Evolutionary conservation across 192 early-diverging fungal species (phyloP).

Genomic region (Helicostylum pulchrum): DNA sequence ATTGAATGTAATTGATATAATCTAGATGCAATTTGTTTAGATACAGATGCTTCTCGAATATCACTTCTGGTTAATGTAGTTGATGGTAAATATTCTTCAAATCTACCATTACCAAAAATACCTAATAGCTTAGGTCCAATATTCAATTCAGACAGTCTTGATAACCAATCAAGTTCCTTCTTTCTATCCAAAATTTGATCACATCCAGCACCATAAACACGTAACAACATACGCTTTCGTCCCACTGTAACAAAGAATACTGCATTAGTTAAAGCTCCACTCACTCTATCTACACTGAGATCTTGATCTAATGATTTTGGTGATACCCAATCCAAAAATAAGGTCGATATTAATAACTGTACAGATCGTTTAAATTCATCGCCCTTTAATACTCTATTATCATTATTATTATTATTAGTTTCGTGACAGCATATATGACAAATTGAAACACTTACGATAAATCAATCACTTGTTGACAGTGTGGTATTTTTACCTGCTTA

Average conservation of each 20-base stretch:
- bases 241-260: conserved; percentile 38
- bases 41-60: conserved; percentile 60
- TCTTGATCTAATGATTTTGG: not conserved
- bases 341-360: too few species aligned
- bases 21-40: conserved; percentile 67
- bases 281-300: conserved; percentile 34
- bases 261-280: conserved; percentile 65
- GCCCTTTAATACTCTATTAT: too few species aligned
- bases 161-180: conserved; percentile 78
- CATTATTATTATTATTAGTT: too few species aligned
- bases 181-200: conserved; percentile 76
- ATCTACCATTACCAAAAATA: conserved; percentile 80
- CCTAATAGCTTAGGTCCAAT: conserved; percentile 75
- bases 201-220: conserved; percentile 80
- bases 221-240: conserved; percentile 42
- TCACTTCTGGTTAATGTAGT: conserved; percentile 67
- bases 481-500: too few species aligned
- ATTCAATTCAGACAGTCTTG: conserved; percentile 61
- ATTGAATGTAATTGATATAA: conserved; percentile 73
- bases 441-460: too few species aligned
- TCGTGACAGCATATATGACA: too few species aligned
- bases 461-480: too few species aligned
- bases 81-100: conserved; percentile 82
- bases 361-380: too few species aligned
- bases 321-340: too few species aligned